Percentiles rank a stretch among this genome's conserved stretches.
These are phyloP conservation scores for Penicillium hesseltinei DNA, from an alignment of 2,329 filamentous ascomycete genomes.

Conservation along the genomic window DNA sequence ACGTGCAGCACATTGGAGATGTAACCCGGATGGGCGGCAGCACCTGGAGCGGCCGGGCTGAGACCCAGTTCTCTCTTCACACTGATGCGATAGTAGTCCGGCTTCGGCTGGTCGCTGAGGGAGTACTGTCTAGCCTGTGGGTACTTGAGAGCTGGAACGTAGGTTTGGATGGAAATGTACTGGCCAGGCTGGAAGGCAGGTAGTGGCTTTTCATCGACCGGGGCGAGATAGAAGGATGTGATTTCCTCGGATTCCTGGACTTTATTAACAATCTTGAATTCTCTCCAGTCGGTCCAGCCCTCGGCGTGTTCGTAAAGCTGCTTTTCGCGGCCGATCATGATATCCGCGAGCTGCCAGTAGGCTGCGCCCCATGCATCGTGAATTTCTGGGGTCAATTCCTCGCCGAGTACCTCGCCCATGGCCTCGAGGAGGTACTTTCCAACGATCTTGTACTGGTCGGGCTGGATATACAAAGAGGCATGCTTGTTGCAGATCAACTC, in stretches of 20 bases:
- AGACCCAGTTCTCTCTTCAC: conserved; percentile 66
- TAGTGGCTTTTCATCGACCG: conserved; percentile 60
- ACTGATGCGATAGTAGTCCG: conserved; percentile 66
- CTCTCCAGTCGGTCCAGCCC: conserved; percentile 66
- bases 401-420: conserved; percentile 65
- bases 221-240: conserved; percentile 67
- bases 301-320: conserved; percentile 61
- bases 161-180: conserved; percentile 64
- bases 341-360: conserved; percentile 70
- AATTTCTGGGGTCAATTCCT: conserved; percentile 63
- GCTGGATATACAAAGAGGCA: conserved; percentile 64
- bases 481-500: conserved; percentile 77
- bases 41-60: conserved; percentile 44
- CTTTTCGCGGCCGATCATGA: conserved; percentile 67
- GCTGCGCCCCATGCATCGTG: conserved; percentile 68
- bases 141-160: conserved; percentile 59
- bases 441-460: conserved; percentile 69
- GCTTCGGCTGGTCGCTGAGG: conserved; percentile 62
- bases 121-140: conserved; percentile 71
- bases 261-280: conserved; percentile 65
- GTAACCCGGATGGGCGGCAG: conserved; percentile 58
- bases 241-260: conserved; percentile 66
- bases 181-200: conserved; percentile 68
- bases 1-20: conserved; percentile 70
- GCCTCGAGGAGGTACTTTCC: conserved; percentile 67